Base-by-base conservation (phyloP, 2,329 filamentous ascomycete species). In the Ilyonectria mors-panacis region DNA sequence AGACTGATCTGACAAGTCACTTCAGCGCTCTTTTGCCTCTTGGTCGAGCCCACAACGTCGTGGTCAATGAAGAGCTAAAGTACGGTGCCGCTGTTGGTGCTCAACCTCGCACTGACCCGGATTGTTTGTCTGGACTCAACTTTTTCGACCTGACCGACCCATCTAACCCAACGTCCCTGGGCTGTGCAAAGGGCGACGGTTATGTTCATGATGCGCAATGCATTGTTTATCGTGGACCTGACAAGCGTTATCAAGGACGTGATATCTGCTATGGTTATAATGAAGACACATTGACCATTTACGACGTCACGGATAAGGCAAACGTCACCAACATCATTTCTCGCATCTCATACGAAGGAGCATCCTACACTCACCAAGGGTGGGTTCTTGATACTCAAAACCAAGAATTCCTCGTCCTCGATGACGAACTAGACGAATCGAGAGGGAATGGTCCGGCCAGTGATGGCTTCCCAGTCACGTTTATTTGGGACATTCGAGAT, bases 181-280 rank as follows among this genome's bases (percentile, higher is more conserved):
- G 88, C 10, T 89, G 87, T 66, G 85, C 85, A 9, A 80, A 81
- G 13, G 77, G 81, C 1, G 88, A 90, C 62, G 87, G 88, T 1
- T 90, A 90, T 59, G 87, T 89, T 2, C 88, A 90, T 71, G 88
- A 90, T 66, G 88, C 88, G 0, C 87, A 90, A 73, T 89, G 87
- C 67, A 77, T 89, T 28, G 83, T 85, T 33, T 88, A 88, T 70
- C 82, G 81, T 8, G 87, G 87, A 0, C 86, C 87, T 1, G 84
- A 88, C 66, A 77, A 76, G 26, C 72, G 80, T 26, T 89, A 85
- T 75, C 75, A 78, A 4, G 85, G 83, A 26, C 80, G 78, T 2
- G 85, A 89, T 60, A 87, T 89, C 72, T 89, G 87, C 82, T 88
- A 87, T 72, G 85, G 82, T 65, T 88, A 86, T 79, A 87, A 88